Base-by-base conservation (phyloP, 2,329 filamentous ascomycete species). In the Colletotrichum sp. region DNA sequence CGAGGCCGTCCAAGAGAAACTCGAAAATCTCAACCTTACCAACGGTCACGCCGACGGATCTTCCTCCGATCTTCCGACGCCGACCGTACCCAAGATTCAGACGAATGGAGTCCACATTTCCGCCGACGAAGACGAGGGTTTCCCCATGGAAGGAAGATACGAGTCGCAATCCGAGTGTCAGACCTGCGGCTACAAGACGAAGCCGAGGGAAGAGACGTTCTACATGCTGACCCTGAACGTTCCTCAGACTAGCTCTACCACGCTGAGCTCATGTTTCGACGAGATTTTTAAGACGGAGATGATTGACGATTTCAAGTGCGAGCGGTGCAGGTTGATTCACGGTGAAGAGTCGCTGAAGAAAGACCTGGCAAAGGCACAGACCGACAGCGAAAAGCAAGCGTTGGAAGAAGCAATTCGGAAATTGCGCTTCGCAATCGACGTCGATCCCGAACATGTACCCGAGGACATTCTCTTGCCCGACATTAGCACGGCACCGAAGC, bases 301-400 rank as follows among this genome's bases (percentile, higher is more conserved):
- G 82, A 98, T 99, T 78, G 96, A 98, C 77, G 97, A 98, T 82
- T 99, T 97, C 88, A 96, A 95, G 79, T 99, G 97, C 86, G 97
- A 98, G 80, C 94, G 93, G 85, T 99, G 97, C 82, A 92, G 96
- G 26, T 88, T 99, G n/a, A 85, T 95, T 58, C 94, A 98, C 83
- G 96, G 96, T 5, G 86, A 95, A 69, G 87, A 92, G 34, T 84
- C 89, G 66, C 90, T 95, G 77, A 87, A 91, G 76, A 86, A 88
- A 8, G 92, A 95, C 77, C 82, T 93, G 38, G 84, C 86, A 38
- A 90, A 86, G 71, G 88, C 90, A 5, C 88, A 83, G 26, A 90
- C 91, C 0, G 87, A 90, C 7, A 83, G 82, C 24, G 85, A 94
- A 2, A 86, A 90, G 75, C 84, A 86, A 10, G 91, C 93, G 52